Evolutionary conservation across 495 filamentous ascomycete genomes (phyloP), one percentile per base, ranked within the genome.

Genomic region (Xylaria intraflava): DNA sequence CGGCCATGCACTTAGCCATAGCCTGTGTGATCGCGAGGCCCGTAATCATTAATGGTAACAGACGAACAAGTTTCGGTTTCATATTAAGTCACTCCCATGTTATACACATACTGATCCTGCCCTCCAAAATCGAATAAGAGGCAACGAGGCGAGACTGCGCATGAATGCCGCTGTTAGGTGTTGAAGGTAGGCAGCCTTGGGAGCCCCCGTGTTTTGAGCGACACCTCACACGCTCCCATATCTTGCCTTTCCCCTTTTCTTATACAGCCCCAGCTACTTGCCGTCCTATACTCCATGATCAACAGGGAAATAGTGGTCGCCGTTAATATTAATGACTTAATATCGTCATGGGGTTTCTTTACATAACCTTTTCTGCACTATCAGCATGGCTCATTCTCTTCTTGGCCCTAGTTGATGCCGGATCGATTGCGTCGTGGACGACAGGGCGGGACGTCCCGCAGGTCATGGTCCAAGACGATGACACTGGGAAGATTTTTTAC

Each of bases 401-500:
- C 35, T 38, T 2, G 35, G 11, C 35, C 3, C 49, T 23, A 19
- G 49, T 26, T 30, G 27, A 20, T 19, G 49, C 38, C 12, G 49
- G 49, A 3, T 51, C 49, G 11, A 64, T 72, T 12, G 57, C 65
- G 8, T 60, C 68, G 0, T 73, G 69, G 68, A 64, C 52, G 51
- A 69, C 58, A 0, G 56, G 35, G 17, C 14, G 46, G 10, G 48
- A 59, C 23, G 68, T 56, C 3, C 58, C 64, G 6, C 69, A 73
- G 54, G 33, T 73, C 31, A 57, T 71, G n/a, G 42, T 70, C 24
- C 64, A 65, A 46, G 69, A 73, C 46, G 41, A 51, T 36, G 64
- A 61, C 2, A 67, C 64, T 9, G 61, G 62, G 17, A 56, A 56
- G 22, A 64, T 72, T 51, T 68, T 59, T 22, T 67, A 72, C 55